Conservation (phyloP, 805 yeast genomes). For the Suhomyces sp. region DNA sequence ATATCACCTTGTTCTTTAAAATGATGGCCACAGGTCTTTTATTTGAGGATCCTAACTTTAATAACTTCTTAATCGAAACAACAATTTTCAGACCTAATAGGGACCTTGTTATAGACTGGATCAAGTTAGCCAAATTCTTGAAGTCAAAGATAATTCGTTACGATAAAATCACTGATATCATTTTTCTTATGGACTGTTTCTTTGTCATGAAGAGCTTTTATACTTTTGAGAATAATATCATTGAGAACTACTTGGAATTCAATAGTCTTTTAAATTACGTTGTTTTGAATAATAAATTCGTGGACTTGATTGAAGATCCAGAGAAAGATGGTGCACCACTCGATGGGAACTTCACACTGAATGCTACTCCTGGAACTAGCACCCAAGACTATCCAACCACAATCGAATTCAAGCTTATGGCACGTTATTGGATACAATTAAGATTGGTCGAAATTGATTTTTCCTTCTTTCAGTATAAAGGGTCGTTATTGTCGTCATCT, state of each 20-base stretch:
- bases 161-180: constrained; percentile 23
- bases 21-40: constrained; percentile 22
- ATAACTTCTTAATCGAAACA: constrained; percentile 9
- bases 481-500: constrained; percentile 24
- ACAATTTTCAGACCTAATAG: constrained; percentile 9
- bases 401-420: constrained; percentile 17
- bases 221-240: constrained; percentile 15
- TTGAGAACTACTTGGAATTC: constrained; percentile 29
- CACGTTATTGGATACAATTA: constrained; percentile 28
- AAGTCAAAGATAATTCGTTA: constrained; percentile 15
- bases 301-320: constrained; percentile 18
- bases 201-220: constrained; percentile 22
- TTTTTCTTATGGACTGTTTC: constrained; percentile 27
- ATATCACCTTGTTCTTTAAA: constrained; percentile 17
- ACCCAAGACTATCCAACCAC: constrained; percentile 6
- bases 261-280: constrained; percentile 23
- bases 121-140: constrained; percentile 17
- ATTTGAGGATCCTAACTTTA: constrained; percentile 10
- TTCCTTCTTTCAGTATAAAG: constrained; percentile 29
- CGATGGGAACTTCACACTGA: not conserved
- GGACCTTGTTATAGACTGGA: constrained; percentile 17
- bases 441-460: constrained; percentile 26
- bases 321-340: constrained; percentile 9
- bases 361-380: not conserved
- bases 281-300: constrained; percentile 17